These are phyloP conservation scores for Hygrophorus pudorinus DNA, from an alignment of 768 basidiomycete species.

Conservation along the genomic window DNA sequence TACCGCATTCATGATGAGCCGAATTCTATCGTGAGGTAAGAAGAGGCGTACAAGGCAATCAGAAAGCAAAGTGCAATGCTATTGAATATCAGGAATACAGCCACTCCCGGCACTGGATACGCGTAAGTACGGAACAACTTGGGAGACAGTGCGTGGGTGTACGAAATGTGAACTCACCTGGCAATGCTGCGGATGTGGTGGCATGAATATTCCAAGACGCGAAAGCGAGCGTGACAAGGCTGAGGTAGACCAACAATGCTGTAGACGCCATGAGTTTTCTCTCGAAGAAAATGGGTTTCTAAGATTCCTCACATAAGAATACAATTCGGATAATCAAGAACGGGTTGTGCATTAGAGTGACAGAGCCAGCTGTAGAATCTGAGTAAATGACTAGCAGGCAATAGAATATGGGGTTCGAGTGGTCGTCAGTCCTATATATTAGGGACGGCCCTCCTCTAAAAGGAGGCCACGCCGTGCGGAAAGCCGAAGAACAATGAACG, in stretches of 20 bases:
- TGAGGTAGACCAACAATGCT: constrained; percentile 43
- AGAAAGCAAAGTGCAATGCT: constrained; percentile 28
- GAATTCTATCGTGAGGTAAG: not conserved
- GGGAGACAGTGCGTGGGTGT: not conserved
- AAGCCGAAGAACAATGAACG: too few relatives aligned
- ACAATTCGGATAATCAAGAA: constrained; percentile 51
- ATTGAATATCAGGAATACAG: constrained; percentile 39
- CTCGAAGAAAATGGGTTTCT: not conserved
- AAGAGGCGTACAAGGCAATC: constrained; percentile 21
- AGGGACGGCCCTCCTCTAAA: too few relatives aligned
- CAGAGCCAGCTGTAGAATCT: not conserved
- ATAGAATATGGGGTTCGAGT: too few relatives aligned
- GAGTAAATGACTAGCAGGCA: not conserved
- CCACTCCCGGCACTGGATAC: constrained; percentile 33
- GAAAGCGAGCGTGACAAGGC: constrained; percentile 42
- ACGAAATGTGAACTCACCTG: constrained; percentile 22
- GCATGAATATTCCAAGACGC: constrained; percentile 47
- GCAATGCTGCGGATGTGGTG: constrained; percentile 21
- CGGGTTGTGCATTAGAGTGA: constrained; percentile 31
- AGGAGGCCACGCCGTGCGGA: too few relatives aligned
- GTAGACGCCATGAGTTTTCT: not conserved
- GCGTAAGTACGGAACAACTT: constrained; percentile 1
- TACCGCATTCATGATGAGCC: constrained; percentile 10
- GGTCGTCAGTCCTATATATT: too few relatives aligned
- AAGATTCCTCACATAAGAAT: constrained; percentile 39